phyloP scores from a whole-genome alignment of 2,329 filamentous ascomycete genomes.

The Thielaviopsis punctulata region DNA sequence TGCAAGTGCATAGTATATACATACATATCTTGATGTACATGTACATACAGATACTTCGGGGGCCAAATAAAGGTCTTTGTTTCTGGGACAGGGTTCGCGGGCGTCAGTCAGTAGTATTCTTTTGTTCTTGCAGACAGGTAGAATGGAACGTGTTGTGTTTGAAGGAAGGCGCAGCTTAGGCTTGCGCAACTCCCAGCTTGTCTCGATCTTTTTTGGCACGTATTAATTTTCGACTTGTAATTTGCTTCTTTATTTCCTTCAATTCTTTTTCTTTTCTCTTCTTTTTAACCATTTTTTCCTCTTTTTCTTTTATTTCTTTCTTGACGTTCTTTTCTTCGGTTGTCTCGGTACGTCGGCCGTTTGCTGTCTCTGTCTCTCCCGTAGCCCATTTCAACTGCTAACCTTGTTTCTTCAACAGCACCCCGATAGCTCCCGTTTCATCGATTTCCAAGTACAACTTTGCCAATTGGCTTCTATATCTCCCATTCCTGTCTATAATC shows the following conservation, averaged over 20 bases:
- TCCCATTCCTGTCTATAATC: slow-evolving; percentile 10
- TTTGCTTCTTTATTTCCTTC: slow-evolving; percentile 12
- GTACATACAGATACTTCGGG: too few relatives aligned
- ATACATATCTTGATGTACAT: too few relatives aligned
- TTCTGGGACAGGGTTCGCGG: too few relatives aligned
- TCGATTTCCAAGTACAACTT: not conserved
- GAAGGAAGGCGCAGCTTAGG: not conserved
- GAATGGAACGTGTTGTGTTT: not conserved
- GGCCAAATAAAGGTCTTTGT: too few relatives aligned
- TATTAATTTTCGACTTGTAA: slow-evolving; percentile 8
- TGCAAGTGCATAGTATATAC: too few relatives aligned
- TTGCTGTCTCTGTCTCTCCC: slow-evolving; percentile 1
- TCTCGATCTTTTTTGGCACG: not conserved
- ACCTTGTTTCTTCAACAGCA: not conserved
- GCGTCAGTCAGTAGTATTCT: too few relatives aligned
- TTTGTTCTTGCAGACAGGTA: not conserved
- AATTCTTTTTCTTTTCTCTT: slow-evolving; percentile 12
- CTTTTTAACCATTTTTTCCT: slow-evolving; percentile 8
- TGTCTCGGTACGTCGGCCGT: not conserved
- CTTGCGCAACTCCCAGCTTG: not conserved
- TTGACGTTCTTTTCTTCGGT: not conserved
- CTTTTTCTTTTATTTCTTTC: not conserved
- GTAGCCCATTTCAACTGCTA: not conserved
- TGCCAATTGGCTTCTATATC: slow-evolving; percentile 4
- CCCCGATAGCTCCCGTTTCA: not conserved